phyloP scores from a whole-genome alignment of 2,329 filamentous ascomycete genomes.

The Trichoderma pleuroti region DNA sequence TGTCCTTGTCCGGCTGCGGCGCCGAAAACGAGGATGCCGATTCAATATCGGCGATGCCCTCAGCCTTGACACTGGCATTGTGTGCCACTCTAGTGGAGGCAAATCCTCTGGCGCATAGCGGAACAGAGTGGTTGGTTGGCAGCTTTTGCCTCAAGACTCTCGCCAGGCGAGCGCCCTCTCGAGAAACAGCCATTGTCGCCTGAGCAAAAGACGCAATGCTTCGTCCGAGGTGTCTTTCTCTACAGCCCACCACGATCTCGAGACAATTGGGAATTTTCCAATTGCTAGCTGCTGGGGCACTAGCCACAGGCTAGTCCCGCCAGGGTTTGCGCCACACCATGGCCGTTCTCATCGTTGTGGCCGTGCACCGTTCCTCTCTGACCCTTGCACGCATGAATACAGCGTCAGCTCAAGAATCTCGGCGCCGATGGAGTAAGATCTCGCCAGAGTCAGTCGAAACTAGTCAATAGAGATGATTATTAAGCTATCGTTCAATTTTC shows the following conservation, averaged over 20 bases:
- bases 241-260: constrained; percentile 16
- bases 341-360: background rate
- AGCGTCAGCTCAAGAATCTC: background rate
- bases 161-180: constrained; percentile 39
- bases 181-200: constrained; percentile 40
- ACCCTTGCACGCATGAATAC: background rate
- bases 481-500: background rate
- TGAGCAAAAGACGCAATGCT: background rate
- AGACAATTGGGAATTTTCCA: constrained; percentile 34
- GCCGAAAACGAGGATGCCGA: constrained; percentile 46
- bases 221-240: background rate
- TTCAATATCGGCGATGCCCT: constrained; percentile 48
- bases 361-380: background rate
- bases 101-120: constrained; percentile 38
- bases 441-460: background rate
- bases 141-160: constrained; percentile 31
- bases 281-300: background rate
- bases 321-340: constrained; percentile 1
- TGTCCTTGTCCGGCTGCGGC: constrained; percentile 38
- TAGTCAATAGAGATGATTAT: background rate
- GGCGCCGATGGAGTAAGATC: background rate
- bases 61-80: constrained; percentile 27
- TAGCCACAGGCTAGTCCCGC: constrained; percentile 13
- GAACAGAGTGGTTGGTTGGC: constrained; percentile 26
- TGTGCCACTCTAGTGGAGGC: constrained; percentile 43